Conservation (phyloP, 2,329 filamentous ascomycete genomes). For the Claviceps humidiphila region DNA sequence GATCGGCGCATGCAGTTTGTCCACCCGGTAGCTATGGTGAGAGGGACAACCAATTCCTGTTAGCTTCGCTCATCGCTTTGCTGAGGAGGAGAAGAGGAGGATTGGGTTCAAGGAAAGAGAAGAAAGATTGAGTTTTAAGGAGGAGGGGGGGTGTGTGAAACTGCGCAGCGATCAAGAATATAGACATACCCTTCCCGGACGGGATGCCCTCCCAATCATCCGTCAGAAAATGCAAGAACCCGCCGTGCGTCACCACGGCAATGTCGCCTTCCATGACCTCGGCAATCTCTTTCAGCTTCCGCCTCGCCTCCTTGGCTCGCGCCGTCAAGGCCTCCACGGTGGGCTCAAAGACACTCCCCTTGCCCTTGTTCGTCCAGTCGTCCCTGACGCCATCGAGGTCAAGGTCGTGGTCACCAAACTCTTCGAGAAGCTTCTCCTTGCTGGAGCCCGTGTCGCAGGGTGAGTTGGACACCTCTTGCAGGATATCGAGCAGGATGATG, state of each 20-base stretch:
- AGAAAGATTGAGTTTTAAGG: neutral
- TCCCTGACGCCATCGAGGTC: slow-evolving; percentile 49
- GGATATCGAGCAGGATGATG: slow-evolving; percentile 56
- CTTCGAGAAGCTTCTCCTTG: slow-evolving; percentile 36
- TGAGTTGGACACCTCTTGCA: slow-evolving; percentile 65
- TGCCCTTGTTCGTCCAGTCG: slow-evolving; percentile 59
- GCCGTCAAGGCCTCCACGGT: slow-evolving; percentile 39
- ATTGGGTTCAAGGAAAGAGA: neutral
- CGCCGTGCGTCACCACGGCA: slow-evolving; percentile 69
- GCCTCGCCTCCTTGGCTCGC: slow-evolving; percentile 47
- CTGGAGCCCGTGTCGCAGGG: slow-evolving; percentile 65
- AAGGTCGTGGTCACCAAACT: slow-evolving; percentile 48
- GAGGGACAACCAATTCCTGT: no score
- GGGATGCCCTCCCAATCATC: slow-evolving; percentile 60
- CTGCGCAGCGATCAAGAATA: neutral
- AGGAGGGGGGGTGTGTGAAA: neutral
- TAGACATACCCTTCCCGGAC: slow-evolving; percentile 24
- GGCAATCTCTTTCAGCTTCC: slow-evolving; percentile 38
- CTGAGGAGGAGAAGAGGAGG: neutral
- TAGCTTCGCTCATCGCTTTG: no score
- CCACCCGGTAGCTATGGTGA: slow-evolving; percentile 53
- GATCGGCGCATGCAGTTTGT: slow-evolving; percentile 59
- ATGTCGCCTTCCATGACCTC: slow-evolving; percentile 45
- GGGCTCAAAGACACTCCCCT: slow-evolving; percentile 31
- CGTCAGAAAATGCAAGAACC: slow-evolving; percentile 73